phyloP scores from a whole-genome alignment of 441 rosid genomes.

The Macaranga tanarius region DNA sequence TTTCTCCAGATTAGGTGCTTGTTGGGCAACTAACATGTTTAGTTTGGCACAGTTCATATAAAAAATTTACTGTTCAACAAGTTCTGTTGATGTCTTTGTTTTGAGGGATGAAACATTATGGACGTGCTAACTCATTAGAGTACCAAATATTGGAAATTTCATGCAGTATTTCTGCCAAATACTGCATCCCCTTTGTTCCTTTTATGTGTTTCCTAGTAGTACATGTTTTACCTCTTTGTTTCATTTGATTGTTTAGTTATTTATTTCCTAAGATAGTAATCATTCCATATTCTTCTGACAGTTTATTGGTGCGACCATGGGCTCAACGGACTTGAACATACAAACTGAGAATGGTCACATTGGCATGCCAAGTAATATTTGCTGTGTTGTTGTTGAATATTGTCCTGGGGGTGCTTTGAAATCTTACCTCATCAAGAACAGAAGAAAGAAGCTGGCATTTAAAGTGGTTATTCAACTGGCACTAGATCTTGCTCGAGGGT shows the following conservation, averaged over 20 bases:
- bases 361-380: constrained; percentile 71
- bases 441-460: constrained; percentile 86
- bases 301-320: constrained; percentile 95
- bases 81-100: constrained; percentile 2
- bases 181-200: background rate
- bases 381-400: constrained; percentile 93
- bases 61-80: background rate
- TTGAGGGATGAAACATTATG: background rate
- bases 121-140: background rate
- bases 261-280: background rate
- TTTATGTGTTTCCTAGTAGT: background rate
- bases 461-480: constrained; percentile 86
- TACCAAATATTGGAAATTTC: background rate
- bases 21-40: background rate
- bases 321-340: constrained; percentile 66
- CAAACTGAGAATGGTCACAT: constrained; percentile 77
- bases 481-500: constrained; percentile 97
- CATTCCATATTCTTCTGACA: constrained; percentile 29
- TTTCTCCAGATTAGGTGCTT: constrained; percentile 4
- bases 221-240: background rate
- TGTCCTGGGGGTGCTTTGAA: constrained; percentile 87
- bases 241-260: background rate
- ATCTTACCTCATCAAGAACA: constrained; percentile 74
- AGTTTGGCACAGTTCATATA: background rate
- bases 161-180: background rate